phyloP scores from a whole-genome alignment of 495 filamentous ascomycete genomes.

The Aspergillus coremiiformis region DNA sequence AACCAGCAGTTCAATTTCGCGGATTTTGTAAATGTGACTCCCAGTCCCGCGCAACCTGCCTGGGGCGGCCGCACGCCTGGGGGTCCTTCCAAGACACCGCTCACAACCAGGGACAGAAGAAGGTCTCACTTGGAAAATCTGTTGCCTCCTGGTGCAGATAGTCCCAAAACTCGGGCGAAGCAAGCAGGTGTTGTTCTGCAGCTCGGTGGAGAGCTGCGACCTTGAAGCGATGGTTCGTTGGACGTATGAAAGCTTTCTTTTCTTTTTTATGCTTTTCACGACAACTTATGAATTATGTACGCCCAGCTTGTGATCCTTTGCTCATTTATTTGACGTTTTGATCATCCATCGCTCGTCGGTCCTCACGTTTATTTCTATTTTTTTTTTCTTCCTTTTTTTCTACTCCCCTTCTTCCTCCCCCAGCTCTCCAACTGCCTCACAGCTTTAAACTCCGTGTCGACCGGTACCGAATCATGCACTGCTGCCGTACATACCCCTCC shows the following conservation, averaged over 20 bases:
- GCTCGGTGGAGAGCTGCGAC: constrained; percentile 39
- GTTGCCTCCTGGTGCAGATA: constrained; percentile 42
- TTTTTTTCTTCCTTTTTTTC: not conserved
- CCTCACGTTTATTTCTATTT: not conserved
- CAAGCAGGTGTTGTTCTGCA: constrained; percentile 31
- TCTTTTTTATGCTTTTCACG: constrained; percentile 22
- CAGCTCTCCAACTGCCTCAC: not conserved
- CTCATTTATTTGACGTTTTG: constrained; percentile 7
- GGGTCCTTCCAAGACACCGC: constrained; percentile 52
- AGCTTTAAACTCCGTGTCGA: not conserved
- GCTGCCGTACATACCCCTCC: constrained; percentile 17
- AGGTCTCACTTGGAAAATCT: constrained; percentile 63
- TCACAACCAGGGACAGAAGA: constrained; percentile 47
- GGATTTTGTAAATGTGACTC: constrained; percentile 95
- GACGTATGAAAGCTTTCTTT: constrained; percentile 2
- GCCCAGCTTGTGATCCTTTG: constrained; percentile 21
- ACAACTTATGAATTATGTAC: constrained; percentile 32
- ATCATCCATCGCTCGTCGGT: not conserved
- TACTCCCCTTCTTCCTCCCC: not conserved
- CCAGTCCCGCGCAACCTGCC: constrained; percentile 81
- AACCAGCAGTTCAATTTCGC: constrained; percentile 82
- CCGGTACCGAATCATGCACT: constrained; percentile 5
- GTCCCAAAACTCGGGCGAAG: constrained; percentile 26
- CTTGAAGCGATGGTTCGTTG: constrained; percentile 10
- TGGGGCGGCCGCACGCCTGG: constrained; percentile 58